These are phyloP conservation scores for Drechmeria coniospora DNA, from an alignment of 2,329 filamentous ascomycete species.

Conservation along the genomic window DNA sequence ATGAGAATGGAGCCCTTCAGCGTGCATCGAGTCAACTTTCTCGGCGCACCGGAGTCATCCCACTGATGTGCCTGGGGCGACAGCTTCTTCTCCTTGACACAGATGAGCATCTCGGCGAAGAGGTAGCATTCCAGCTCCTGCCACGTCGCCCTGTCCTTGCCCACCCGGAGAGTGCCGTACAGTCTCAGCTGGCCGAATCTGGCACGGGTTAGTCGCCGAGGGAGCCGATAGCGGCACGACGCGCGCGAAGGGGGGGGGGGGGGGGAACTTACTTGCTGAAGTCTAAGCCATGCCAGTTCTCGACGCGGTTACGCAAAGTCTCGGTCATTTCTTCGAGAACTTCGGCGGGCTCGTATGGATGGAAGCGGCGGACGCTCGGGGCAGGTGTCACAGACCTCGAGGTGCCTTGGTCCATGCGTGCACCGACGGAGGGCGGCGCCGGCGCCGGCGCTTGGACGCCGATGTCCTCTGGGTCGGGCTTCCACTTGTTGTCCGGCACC, in stretches of 20 bases:
- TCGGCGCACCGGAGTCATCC: conserved; percentile 41
- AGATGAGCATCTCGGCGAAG: conserved; percentile 98
- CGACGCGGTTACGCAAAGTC: conserved; percentile 69
- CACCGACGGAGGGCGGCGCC: conserved; percentile 22
- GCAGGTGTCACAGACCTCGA: conserved; percentile 44
- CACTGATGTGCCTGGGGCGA: conserved; percentile 43
- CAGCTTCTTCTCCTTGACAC: conserved; percentile 90
- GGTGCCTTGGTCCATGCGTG: conserved; percentile 36
- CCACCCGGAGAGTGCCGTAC: conserved; percentile 79
- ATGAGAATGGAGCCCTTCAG: conserved; percentile 96
- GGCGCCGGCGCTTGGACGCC: conserved; percentile 32
- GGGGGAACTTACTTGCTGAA: conserved; percentile 49
- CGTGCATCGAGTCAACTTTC: conserved; percentile 63
- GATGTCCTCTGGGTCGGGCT: conserved; percentile 68
- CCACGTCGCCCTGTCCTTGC: conserved; percentile 93
- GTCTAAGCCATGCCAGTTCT: conserved; percentile 96
- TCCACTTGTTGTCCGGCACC: conserved; percentile 85
- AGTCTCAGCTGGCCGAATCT: conserved; percentile 85
- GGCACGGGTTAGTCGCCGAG: conserved; percentile 7
- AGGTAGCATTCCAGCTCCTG: conserved; percentile 95
- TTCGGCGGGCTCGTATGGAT: conserved; percentile 61
- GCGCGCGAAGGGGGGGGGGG: not conserved
- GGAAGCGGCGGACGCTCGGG: conserved; percentile 41
- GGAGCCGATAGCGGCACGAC: too few relatives aligned
- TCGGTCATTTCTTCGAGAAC: conserved; percentile 76